phyloP scores from a whole-genome alignment of 345 rosid genomes.

The Linum trigynum region DNA sequence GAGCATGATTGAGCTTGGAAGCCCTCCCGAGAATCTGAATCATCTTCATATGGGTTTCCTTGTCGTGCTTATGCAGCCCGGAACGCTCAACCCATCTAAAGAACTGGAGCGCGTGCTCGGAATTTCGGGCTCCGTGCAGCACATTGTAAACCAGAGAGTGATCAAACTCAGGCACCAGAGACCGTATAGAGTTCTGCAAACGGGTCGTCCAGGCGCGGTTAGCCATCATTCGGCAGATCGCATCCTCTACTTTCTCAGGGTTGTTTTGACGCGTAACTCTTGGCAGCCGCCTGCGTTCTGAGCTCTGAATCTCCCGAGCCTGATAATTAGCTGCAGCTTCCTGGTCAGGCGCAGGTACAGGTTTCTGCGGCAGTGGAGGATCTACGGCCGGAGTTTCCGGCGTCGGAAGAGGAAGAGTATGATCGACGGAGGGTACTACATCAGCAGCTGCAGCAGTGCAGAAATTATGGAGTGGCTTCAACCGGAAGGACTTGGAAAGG shows the following conservation, averaged over 20 bases:
- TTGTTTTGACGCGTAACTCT: constrained; percentile 37
- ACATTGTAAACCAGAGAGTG: constrained; percentile 71
- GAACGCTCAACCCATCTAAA: constrained; percentile 90
- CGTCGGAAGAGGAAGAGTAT: not conserved
- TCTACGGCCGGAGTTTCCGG: not conserved
- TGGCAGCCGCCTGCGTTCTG: constrained; percentile 17
- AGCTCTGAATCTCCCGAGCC: constrained; percentile 13
- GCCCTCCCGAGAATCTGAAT: constrained; percentile 68
- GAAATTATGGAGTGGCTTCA: constrained; percentile 28
- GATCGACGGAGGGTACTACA: constrained; percentile 13
- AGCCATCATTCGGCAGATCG: constrained; percentile 81
- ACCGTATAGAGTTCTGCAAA: constrained; percentile 78
- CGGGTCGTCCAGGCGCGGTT: constrained; percentile 83
- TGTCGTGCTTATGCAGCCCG: constrained; percentile 63
- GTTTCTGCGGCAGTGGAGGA: not conserved
- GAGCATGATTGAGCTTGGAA: constrained; percentile 68
- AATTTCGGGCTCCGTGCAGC: constrained; percentile 52
- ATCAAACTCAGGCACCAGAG: constrained; percentile 67
- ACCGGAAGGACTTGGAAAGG: constrained; percentile 32
- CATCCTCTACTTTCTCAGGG: constrained; percentile 56
- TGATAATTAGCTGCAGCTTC: constrained; percentile 5
- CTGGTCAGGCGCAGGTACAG: constrained; percentile 6
- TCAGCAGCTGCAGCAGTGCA: constrained; percentile 25
- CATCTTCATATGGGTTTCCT: constrained; percentile 63
- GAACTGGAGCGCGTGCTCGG: constrained; percentile 90